These are phyloP conservation scores for Sugiyamaella floridensis DNA, from an alignment of 805 yeast species.

Conservation along the genomic window DNA sequence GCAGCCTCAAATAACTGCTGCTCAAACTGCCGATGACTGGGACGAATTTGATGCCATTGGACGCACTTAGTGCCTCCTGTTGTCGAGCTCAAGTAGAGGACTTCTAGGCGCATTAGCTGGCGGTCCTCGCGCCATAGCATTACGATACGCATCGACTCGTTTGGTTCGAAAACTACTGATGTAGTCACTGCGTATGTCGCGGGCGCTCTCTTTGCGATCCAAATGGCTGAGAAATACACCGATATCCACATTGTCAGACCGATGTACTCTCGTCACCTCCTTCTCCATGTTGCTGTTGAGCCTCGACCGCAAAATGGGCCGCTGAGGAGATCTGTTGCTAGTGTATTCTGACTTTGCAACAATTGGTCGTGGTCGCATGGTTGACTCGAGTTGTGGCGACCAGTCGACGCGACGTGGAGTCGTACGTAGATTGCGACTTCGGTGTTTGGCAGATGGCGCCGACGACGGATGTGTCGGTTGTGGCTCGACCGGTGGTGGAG, in stretches of 20 bases:
- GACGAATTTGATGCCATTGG: constrained; percentile 34
- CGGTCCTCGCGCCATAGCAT: not conserved
- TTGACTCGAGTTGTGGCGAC: not conserved
- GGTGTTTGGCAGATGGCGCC: no score
- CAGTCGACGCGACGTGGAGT: not conserved
- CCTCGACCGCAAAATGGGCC: constrained; percentile 11
- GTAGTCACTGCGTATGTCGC: not conserved
- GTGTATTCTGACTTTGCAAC: not conserved
- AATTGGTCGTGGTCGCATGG: not conserved
- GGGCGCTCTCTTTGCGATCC: not conserved
- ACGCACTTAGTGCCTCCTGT: not conserved
- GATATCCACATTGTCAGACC: not conserved
- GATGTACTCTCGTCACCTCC: constrained; percentile 3
- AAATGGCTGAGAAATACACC: not conserved
- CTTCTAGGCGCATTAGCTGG: not conserved
- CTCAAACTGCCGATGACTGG: constrained; percentile 27
- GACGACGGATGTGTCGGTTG: no score
- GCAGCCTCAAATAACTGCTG: constrained; percentile 1
- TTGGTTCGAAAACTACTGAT: not conserved
- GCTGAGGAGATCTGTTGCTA: not conserved
- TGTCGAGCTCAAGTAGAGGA: not conserved
- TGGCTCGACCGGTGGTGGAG: no score
- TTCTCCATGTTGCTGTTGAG: constrained; percentile 6
- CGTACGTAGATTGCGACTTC: not conserved
- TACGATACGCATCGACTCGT: not conserved